phyloP scores from a whole-genome alignment of 352 stramenopile species.

The Pythium catenulatum region DNA sequence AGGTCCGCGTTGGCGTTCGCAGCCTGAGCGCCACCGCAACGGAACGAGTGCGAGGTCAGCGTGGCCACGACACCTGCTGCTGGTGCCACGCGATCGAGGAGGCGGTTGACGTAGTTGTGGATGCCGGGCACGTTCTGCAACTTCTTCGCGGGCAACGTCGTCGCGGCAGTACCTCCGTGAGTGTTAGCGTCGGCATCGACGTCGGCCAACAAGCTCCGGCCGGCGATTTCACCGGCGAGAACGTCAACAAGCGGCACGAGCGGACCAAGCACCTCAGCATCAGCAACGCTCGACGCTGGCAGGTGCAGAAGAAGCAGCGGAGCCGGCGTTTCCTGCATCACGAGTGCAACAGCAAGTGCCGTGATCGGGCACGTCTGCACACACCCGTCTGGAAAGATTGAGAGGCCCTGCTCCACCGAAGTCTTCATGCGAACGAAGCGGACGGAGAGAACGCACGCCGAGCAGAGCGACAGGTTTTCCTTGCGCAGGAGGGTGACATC shows the following conservation, averaged over 20 bases:
- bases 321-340: constrained; percentile 23
- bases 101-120: constrained; percentile 55
- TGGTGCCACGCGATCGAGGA: constrained; percentile 9
- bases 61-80: not conserved
- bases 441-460: too few species aligned
- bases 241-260: not conserved
- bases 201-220: not conserved
- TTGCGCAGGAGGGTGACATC: too few species aligned
- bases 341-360: constrained; percentile 24
- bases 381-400: too few species aligned
- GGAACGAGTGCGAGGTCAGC: constrained; percentile 60
- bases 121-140: constrained; percentile 27
- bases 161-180: not conserved
- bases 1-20: constrained; percentile 38
- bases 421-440: too few species aligned
- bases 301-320: not conserved
- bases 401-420: too few species aligned
- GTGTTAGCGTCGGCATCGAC: not conserved
- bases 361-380: constrained; percentile 29
- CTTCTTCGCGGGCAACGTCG: not conserved
- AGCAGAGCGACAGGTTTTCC: too few species aligned
- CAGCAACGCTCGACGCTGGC: not conserved
- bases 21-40: constrained; percentile 49
- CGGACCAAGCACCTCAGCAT: not conserved
- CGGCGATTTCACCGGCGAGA: not conserved